These are phyloP conservation scores for Phialocephala subalpina DNA, from an alignment of 2,329 filamentous ascomycete species.

Conservation along the genomic window DNA sequence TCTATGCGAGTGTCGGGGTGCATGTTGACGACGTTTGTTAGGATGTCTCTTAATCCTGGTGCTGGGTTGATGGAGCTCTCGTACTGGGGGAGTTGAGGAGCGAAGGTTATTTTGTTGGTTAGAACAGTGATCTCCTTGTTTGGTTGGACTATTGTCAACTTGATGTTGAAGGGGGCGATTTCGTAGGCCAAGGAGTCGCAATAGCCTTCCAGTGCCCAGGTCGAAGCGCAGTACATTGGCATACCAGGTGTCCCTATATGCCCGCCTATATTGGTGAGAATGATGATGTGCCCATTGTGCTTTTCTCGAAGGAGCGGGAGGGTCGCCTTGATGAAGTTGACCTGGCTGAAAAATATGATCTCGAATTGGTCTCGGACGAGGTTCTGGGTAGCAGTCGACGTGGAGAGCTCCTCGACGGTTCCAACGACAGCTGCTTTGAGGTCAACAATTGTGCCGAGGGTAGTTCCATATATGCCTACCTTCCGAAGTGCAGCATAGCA, in stretches of 20 bases:
- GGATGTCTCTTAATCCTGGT: slow-evolving; percentile 83
- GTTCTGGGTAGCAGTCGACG: slow-evolving; percentile 74
- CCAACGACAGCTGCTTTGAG: slow-evolving; percentile 75
- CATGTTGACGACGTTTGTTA: slow-evolving; percentile 80
- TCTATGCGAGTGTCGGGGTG: slow-evolving; percentile 68
- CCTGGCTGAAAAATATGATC: slow-evolving; percentile 91
- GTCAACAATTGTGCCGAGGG: background rate
- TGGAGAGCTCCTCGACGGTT: slow-evolving; percentile 87
- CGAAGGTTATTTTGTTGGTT: slow-evolving; percentile 86
- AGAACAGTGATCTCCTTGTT: slow-evolving; percentile 91
- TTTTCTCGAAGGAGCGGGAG: slow-evolving; percentile 82
- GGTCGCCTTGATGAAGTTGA: slow-evolving; percentile 93
- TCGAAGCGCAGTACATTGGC: slow-evolving; percentile 89
- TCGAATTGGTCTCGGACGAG: slow-evolving; percentile 93
- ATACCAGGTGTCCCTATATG: slow-evolving; percentile 93
- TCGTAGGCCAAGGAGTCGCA: slow-evolving; percentile 97
- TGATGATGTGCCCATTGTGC: slow-evolving; percentile 87
- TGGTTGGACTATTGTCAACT: slow-evolving; percentile 93
- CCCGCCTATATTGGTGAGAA: slow-evolving; percentile 88
- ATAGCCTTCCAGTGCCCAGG: slow-evolving; percentile 95
- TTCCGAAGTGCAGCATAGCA: slow-evolving; percentile 90
- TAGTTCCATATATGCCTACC: slow-evolving; percentile 54
- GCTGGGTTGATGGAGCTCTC: slow-evolving; percentile 75
- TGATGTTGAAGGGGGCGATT: slow-evolving; percentile 95
- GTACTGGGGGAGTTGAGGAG: slow-evolving; percentile 77